Percentiles rank a stretch among this genome's conserved stretches.
These are phyloP conservation scores for Pichia sp. DNA, from an alignment of 1,139 yeast genomes.

Conservation along the genomic window DNA sequence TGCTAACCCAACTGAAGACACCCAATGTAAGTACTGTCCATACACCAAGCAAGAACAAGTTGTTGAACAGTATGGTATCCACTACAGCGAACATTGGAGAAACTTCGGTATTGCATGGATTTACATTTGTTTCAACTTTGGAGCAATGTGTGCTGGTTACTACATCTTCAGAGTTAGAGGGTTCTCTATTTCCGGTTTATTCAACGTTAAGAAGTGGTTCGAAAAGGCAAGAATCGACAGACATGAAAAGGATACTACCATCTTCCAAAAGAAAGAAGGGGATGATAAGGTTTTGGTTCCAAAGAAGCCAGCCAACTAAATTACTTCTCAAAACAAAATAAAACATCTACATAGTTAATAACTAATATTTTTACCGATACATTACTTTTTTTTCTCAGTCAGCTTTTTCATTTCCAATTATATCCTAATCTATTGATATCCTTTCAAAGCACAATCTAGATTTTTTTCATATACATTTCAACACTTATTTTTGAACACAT, in stretches of 20 bases:
- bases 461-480: neutral
- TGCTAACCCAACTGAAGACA: conserved; percentile 46
- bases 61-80: conserved; percentile 37
- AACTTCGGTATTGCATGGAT: conserved; percentile 56
- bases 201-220: conserved; percentile 24
- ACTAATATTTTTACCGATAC: neutral
- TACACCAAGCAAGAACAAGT: conserved; percentile 35
- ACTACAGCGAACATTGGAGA: conserved; percentile 58
- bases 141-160: conserved; percentile 36
- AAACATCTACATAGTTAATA: conserved; percentile 1
- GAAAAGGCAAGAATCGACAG: conserved; percentile 31
- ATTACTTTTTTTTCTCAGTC: neutral
- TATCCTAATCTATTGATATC: neutral
- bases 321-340: neutral
- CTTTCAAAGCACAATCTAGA: neutral
- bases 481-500: conserved; percentile 1
- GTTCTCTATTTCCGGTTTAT: conserved; percentile 19
- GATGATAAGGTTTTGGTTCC: conserved; percentile 34
- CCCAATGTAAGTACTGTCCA: conserved; percentile 44
- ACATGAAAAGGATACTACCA: conserved; percentile 39
- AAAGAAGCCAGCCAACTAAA: conserved; percentile 12
- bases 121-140: conserved; percentile 49
- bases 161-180: conserved; percentile 29
- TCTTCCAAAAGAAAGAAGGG: conserved; percentile 35
- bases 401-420: neutral